phyloP scores from a whole-genome alignment of 306 rosid genomes.

The Fagus sylvatica region DNA sequence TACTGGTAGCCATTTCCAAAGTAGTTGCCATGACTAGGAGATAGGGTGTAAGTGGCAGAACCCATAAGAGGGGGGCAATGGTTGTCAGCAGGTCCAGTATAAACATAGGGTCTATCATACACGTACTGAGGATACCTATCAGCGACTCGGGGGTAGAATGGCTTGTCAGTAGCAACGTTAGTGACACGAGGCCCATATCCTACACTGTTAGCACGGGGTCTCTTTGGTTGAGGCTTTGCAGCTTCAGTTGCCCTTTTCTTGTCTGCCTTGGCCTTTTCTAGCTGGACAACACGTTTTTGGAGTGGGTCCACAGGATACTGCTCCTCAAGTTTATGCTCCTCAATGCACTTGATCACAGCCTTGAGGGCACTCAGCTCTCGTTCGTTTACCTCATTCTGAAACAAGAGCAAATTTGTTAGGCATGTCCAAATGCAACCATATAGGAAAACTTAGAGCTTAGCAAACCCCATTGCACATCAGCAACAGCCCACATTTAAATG shows the following conservation, averaged over 20 bases:
- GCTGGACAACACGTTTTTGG: conserved; percentile 66
- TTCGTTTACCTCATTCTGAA: conserved; percentile 82
- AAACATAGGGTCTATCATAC: conserved; percentile 74
- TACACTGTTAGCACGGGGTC: conserved; percentile 82
- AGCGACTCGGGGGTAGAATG: conserved; percentile 69
- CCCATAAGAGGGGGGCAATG: conserved; percentile 68
- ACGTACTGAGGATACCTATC: conserved; percentile 85
- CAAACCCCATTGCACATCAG: conserved; percentile 20
- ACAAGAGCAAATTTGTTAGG: conserved; percentile 22
- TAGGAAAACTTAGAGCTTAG: background rate
- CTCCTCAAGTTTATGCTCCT: conserved; percentile 93
- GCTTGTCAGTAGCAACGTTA: conserved; percentile 63
- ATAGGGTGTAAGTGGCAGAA: conserved; percentile 66
- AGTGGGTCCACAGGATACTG: conserved; percentile 79
- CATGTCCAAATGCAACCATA: conserved; percentile 2
- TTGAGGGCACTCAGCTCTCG: conserved; percentile 88
- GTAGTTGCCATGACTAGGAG: conserved; percentile 84
- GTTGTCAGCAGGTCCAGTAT: conserved; percentile 68
- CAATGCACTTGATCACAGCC: conserved; percentile 78
- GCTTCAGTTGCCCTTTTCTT: conserved; percentile 89
- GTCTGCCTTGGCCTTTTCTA: conserved; percentile 96
- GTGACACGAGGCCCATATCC: conserved; percentile 70
- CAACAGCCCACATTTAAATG: background rate
- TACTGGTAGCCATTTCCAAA: conserved; percentile 89
- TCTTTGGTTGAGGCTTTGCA: conserved; percentile 90